Percentiles rank a stretch among this genome's conserved stretches.
phyloP scores from a whole-genome alignment of 371 early-diverging fungal species.

The Syncephalastrum racemosum region DNA sequence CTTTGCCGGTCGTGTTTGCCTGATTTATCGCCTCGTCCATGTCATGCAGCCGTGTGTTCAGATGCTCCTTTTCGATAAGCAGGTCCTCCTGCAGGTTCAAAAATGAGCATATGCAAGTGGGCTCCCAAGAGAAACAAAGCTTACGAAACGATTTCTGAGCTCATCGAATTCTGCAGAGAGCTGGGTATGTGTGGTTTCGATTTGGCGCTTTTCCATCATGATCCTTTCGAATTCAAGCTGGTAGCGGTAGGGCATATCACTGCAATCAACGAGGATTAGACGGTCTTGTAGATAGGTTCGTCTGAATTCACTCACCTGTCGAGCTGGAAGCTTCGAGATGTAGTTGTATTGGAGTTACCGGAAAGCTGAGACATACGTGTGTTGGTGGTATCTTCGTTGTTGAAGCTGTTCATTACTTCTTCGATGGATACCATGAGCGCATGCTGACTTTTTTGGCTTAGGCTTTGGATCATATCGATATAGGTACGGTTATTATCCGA shows the following conservation, averaged over 20 bases:
- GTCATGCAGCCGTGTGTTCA: constrained; percentile 64
- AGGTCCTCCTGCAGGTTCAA: constrained; percentile 59
- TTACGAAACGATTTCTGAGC: constrained; percentile 61
- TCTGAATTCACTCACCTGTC: constrained; percentile 15
- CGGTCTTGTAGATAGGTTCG: too few relatives aligned
- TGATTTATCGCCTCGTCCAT: constrained; percentile 68
- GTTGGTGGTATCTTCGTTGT: constrained; percentile 30
- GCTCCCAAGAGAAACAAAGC: constrained; percentile 4
- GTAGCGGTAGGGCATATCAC: constrained; percentile 44
- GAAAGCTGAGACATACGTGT: constrained; percentile 35
- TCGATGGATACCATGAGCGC: constrained; percentile 91
- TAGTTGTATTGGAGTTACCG: constrained; percentile 24
- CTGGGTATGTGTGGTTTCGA: constrained; percentile 53
- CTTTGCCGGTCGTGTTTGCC: constrained; percentile 74
- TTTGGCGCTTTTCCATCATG: constrained; percentile 52
- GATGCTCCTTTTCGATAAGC: constrained; percentile 61
- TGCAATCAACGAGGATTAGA: not conserved
- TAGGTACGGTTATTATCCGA: constrained; percentile 80
- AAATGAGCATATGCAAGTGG: not conserved
- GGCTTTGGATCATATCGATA: constrained; percentile 83
- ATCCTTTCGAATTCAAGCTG: constrained; percentile 45
- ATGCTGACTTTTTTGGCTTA: constrained; percentile 80
- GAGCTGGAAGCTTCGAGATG: constrained; percentile 20
- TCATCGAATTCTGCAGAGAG: constrained; percentile 54
- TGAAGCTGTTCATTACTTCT: constrained; percentile 53